A percentile compares a stretch with the other conserved stretches of the same genome.
These are phyloP conservation scores for Rhamnella rubrinervis DNA, from an alignment of 331 rosid species.

Conservation along the genomic window DNA sequence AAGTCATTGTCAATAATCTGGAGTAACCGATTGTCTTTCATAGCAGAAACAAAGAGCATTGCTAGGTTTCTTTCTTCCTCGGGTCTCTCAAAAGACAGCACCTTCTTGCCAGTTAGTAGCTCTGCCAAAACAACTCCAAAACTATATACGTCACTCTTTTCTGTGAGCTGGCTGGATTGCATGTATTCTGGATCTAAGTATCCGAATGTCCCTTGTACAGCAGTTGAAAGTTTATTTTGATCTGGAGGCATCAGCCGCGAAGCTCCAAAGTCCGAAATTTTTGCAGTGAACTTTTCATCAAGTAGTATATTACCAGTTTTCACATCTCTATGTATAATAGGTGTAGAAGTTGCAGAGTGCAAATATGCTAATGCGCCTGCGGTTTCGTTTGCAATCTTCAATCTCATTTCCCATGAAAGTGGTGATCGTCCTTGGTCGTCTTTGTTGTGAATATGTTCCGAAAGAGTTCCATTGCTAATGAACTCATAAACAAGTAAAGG, in stretches of 20 bases:
- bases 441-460: conserved; percentile 13
- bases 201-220: conserved; percentile 25
- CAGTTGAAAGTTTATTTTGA: neutral
- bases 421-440: neutral
- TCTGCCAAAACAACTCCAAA: conserved; percentile 24
- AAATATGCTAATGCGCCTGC: conserved; percentile 18
- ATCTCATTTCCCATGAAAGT: neutral
- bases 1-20: conserved; percentile 6
- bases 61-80: conserved; percentile 3
- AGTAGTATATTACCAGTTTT: conserved; percentile 19
- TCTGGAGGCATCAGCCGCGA: conserved; percentile 8
- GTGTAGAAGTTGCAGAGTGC: conserved; percentile 6
- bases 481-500: conserved; percentile 21
- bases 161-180: neutral
- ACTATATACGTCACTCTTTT: conserved; percentile 27
- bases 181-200: conserved; percentile 28
- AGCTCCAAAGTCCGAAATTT: conserved; percentile 16
- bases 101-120: conserved; percentile 19
- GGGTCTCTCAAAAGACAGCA: neutral
- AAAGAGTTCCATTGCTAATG: conserved; percentile 23
- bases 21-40: neutral
- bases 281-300: neutral
- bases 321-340: conserved; percentile 25
- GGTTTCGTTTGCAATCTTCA: conserved; percentile 18
- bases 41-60: neutral